Evolutionary conservation across 768 basidiomycete species (phyloP), one percentile per base, ranked within the genome.

Genomic region (Coprinellus micaceus): DNA sequence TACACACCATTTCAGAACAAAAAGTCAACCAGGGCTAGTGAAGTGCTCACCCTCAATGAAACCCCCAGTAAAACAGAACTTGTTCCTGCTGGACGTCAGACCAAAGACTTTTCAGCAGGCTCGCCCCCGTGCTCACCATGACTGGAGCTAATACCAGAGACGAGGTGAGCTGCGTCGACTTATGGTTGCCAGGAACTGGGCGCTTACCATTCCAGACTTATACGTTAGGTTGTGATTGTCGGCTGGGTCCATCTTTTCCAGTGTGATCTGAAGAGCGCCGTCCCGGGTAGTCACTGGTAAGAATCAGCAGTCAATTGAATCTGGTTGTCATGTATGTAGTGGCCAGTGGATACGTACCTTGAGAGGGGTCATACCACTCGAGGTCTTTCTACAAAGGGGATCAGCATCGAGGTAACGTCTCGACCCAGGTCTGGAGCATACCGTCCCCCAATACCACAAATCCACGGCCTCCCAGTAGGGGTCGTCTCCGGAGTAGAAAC

Each of bases 11-110:
- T 47, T 13, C 13, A 33, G 13, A 13, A 6, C 13, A 6, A 33
- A 13, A 33, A 33, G 7, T 13, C 33, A 13, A 6, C 13, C 7
- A 33, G 13, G 33, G 33, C 6, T 33, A 6, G 13, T 33, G 7
- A 33, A 13, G 33, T 33, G 33, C 57, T 2, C 21, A 61, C 68
- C 65, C 59, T 71, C 86, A 53, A 88, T 76, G 51, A 86, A 67
- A 39, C 88, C 88, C 19, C 84, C 84, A 10, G 85, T 86, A 63
- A 89, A 89, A 69, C 86, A 89, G 56, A 91, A 81, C 71, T 71
- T 73, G 52, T 71, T 73, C 69, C 71, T 73, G 50, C 3, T 19
- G 9, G 41, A 15, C n/a, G 22, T 29, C 1, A n/a, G 50, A 28
- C 33, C 21, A 40, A 30, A 60, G 22, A 9, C 29, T 26, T 30